Conservation (phyloP, 2,329 filamentous ascomycete genomes). For the Tolypocladium tundrense region DNA sequence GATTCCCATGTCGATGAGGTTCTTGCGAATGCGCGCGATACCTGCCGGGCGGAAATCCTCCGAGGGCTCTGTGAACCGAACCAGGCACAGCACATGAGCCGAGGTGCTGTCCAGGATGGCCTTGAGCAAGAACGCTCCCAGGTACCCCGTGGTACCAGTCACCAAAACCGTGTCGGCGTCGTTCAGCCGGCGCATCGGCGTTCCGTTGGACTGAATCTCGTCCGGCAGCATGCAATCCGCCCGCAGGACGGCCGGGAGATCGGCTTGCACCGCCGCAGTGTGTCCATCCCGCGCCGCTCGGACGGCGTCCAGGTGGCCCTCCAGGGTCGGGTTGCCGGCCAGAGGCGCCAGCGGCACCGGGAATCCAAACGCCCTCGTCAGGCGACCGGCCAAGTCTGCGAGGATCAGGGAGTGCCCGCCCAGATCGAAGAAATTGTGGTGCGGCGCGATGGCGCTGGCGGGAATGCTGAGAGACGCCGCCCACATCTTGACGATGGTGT, state of each 20-base stretch:
- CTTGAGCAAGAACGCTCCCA: slow-evolving; percentile 65
- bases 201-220: slow-evolving; percentile 51
- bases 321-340: slow-evolving; percentile 60
- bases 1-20: slow-evolving; percentile 66
- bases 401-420: slow-evolving; percentile 70
- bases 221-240: slow-evolving; percentile 57
- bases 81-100: slow-evolving; percentile 61
- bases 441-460: slow-evolving; percentile 49
- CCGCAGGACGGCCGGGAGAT: slow-evolving; percentile 58
- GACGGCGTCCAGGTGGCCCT: slow-evolving; percentile 64
- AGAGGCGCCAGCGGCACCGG: slow-evolving; percentile 61
- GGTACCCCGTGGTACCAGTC: slow-evolving; percentile 66
- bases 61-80: slow-evolving; percentile 59
- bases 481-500: slow-evolving; percentile 63
- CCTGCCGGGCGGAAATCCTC: slow-evolving; percentile 55
- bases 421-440: slow-evolving; percentile 73
- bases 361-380: slow-evolving; percentile 63
- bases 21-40: slow-evolving; percentile 63
- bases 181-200: slow-evolving; percentile 46
- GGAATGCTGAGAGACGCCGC: slow-evolving; percentile 59
- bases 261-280: slow-evolving; percentile 64
- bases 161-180: slow-evolving; percentile 60
- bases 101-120: slow-evolving; percentile 58
- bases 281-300: slow-evolving; percentile 61
- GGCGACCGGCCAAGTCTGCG: slow-evolving; percentile 63